Evolutionary conservation across 176 grass and related monocot species (phyloP).

Genomic region (Aegilops tauschii): DNA sequence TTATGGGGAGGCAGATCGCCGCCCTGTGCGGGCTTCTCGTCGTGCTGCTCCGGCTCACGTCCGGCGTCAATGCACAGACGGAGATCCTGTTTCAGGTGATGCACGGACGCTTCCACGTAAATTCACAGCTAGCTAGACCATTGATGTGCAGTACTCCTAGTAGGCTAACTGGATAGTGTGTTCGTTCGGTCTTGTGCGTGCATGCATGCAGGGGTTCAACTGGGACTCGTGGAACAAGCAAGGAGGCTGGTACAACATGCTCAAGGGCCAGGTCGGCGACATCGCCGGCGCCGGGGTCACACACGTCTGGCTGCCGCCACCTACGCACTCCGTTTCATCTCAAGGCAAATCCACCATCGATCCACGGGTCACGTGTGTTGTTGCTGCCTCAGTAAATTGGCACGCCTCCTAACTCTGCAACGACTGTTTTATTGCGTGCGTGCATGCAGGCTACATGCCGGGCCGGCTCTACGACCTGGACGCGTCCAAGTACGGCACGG

Average conservation of each 20-base stretch:
- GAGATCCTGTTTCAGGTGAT: slow-evolving; percentile 46
- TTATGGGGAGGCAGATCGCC: slow-evolving; percentile 7
- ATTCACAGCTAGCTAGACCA: no score
- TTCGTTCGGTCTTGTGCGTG: not conserved
- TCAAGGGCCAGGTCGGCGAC: slow-evolving; percentile 39
- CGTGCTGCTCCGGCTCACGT: not conserved
- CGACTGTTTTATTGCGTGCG: no score
- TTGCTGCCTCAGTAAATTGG: no score
- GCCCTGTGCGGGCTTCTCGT: not conserved
- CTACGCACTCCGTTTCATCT: slow-evolving; percentile 57
- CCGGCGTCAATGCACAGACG: slow-evolving; percentile 6
- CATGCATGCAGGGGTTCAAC: slow-evolving; percentile 58
- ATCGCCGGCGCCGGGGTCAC: slow-evolving; percentile 64
- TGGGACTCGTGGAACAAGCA: slow-evolving; percentile 90
- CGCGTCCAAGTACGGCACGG: slow-evolving; percentile 72
- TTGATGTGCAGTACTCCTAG: no score
- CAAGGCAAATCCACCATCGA: no score
- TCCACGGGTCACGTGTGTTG: no score
- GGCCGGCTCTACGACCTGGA: slow-evolving; percentile 79
- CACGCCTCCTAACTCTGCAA: no score
- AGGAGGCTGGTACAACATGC: slow-evolving; percentile 70
- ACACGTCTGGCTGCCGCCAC: slow-evolving; percentile 81
- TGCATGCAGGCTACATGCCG: slow-evolving; percentile 74
- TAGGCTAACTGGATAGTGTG: no score
- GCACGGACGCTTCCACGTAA: not conserved